Evolutionary conservation across 305 asterid species (phyloP).

Genomic region (Plantago lanceolata): DNA sequence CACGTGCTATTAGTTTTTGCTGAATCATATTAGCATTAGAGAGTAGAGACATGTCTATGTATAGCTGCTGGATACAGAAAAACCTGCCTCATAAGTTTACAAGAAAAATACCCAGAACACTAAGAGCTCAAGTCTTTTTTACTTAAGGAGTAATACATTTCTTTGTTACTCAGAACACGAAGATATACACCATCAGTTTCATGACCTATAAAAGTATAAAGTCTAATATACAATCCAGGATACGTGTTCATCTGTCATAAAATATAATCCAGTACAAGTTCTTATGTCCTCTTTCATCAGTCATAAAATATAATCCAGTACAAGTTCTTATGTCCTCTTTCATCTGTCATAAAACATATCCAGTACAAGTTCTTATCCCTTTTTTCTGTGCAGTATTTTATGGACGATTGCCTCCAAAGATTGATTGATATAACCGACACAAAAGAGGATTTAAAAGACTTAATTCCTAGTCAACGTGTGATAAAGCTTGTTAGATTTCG

Average conservation of each 20-base stretch:
- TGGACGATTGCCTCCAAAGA: constrained; percentile 91
- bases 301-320: background rate
- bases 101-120: too few species aligned
- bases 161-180: background rate
- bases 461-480: constrained; percentile 72
- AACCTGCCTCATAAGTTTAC: too few species aligned
- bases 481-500: constrained; percentile 68
- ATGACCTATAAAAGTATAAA: background rate
- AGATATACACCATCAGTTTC: too few species aligned
- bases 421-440: constrained; percentile 63
- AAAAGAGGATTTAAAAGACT: constrained; percentile 47
- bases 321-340: background rate
- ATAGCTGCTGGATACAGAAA: too few species aligned
- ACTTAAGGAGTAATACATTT: background rate
- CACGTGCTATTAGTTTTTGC: too few species aligned
- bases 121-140: too few species aligned
- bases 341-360: background rate
- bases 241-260: background rate
- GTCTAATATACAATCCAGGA: background rate
- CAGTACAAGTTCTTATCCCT: too few species aligned
- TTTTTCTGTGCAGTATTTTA: constrained; percentile 58
- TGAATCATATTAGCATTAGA: too few species aligned
- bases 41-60: too few species aligned
- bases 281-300: background rate
- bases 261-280: background rate